A percentile compares a stretch with the other conserved stretches of the same genome.
Evolutionary conservation across 2,329 filamentous ascomycete genomes (phyloP).

Genomic region (Aspergillus flavus): DNA sequence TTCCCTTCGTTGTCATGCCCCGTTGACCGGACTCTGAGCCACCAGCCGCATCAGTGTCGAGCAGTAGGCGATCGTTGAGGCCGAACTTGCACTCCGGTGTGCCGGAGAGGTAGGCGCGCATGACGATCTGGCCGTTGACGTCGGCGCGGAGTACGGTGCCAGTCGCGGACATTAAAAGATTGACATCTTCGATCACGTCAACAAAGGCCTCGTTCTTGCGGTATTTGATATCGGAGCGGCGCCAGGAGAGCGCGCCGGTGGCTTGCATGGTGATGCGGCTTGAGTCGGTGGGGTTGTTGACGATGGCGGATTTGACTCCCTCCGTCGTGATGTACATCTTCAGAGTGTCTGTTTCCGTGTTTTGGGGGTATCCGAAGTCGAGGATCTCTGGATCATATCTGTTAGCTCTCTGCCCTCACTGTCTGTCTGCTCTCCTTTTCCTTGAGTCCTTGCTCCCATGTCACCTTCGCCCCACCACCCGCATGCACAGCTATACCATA

Average conservation of each 20-base stretch:
- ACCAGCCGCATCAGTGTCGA: conserved; percentile 75
- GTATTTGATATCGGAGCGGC: conserved; percentile 96
- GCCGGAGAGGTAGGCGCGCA: conserved; percentile 95
- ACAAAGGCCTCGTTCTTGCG: conserved; percentile 99
- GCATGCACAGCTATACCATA: neutral
- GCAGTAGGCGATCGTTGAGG: conserved; percentile 87
- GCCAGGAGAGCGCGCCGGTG: conserved; percentile 94
- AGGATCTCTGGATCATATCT: conserved; percentile 75
- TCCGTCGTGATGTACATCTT: conserved; percentile 99
- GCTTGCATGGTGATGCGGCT: conserved; percentile 99
- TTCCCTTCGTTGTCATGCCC: conserved; percentile 74
- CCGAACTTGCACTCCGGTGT: conserved; percentile 99
- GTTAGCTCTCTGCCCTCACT: neutral
- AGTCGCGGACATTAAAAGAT: conserved; percentile 97
- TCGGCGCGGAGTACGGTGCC: conserved; percentile 93
- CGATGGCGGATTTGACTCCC: conserved; percentile 81
- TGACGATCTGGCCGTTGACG: conserved; percentile 95
- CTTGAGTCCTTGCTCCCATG: neutral
- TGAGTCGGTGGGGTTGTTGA: conserved; percentile 77
- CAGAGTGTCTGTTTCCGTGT: conserved; percentile 96
- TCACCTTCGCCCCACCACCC: neutral
- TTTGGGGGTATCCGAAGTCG: conserved; percentile 98
- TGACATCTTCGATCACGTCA: conserved; percentile 98
- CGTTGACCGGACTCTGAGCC: conserved; percentile 62
- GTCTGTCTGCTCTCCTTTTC: neutral